Evolutionary conservation across 768 basidiomycete species (phyloP), one percentile per base, ranked within the genome.

Genomic region (Hortiboletus flavorubellus): DNA sequence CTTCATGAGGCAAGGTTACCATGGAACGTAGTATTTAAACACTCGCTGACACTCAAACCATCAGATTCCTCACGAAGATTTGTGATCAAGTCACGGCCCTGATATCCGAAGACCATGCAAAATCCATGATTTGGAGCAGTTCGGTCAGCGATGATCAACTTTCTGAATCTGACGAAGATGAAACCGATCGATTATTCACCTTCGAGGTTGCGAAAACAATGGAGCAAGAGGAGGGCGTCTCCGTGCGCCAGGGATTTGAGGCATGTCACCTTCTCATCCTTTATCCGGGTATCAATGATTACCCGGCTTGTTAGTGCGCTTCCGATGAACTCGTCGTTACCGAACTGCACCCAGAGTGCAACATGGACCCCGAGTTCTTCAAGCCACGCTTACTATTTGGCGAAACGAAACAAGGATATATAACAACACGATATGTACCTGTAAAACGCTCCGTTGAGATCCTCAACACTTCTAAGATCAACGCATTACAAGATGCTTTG

Each of bases 11-110:
- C 80, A 60, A 55, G 61, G 34, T 21, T 41, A 16, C 26, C 16
- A n/a, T 29, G 15, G 29, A 33, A 3, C 31, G 10, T 33, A 33
- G 31, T 31, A 33, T 33, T 2, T 33, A 15, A 29, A 31, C 14
- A 2, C 33, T 31, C n/a, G 26, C 38, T 49, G 33, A 55, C 12
- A 3, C 4, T 26, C 2, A 8, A 26, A 35, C 38, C 11, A 15
- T 11, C 31, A 85, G 84, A 46, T 86, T 84, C 60, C 76, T 86
- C 9, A 82, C 76, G 4, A 83, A 84, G 62, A 75, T 85, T 7
- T 69, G 77, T 14, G 83, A 86, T 56, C 84, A 86, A 65, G 64
- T 80, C 9, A 58, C 73, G 0, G 78, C 77, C 16, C 57, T 85
- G 26, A 61, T 85, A 29, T 81, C 83, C 5, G 64, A 75, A 1